Evolutionary conservation across 2,329 filamentous ascomycete species (phyloP), one percentile per base, ranked within the genome.

Genomic region (Colletotrichum caudatum): DNA sequence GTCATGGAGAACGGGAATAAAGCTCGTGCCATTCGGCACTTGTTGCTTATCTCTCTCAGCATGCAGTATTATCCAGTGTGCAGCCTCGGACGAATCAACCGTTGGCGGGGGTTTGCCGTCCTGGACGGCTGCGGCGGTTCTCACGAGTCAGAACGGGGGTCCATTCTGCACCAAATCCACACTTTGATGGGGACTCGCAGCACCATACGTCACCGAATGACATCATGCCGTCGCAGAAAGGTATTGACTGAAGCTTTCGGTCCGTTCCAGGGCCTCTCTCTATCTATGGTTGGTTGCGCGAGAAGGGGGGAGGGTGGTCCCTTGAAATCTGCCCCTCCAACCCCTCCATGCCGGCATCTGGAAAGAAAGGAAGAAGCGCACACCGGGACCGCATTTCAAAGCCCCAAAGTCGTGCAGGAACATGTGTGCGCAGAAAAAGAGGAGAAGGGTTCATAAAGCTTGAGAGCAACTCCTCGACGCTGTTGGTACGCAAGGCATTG

Each of bases 201-300:
- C 61, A 20, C 50, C 8, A 39, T 64, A 64, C 61, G 61, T 64
- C 61, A 64, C 53, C 18, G 7, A 11, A 72, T 72, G 69, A 72
- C 69, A 72, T 72, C 65, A 72, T 72, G 35, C 48, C 69, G 59
- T 66, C 51, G 69, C 58, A 63, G 51, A 53, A 53, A 14, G 44
- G 63, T 54, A 14, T 60, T 41, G 53, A 23, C 23, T 16, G 11
- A 60, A 63, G 54, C 35, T 64, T 69, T 69, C 69, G 66, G 69
- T 35, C 58, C 37, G 44, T 51, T 48, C 48, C 26, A 20, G 2
- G 58, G 58, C 26, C 60, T 59, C 20, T 39, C 35, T 37, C 54
- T 54, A 20, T 46, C 51, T n/a, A 9, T n/a, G 20, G 53, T 67
- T 71, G 64, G 68, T 16, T 6, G 14, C 39, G 23, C 16, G 26